Conservation (phyloP, 176 grass and related monocot species). For the Triticum turgidum region DNA sequence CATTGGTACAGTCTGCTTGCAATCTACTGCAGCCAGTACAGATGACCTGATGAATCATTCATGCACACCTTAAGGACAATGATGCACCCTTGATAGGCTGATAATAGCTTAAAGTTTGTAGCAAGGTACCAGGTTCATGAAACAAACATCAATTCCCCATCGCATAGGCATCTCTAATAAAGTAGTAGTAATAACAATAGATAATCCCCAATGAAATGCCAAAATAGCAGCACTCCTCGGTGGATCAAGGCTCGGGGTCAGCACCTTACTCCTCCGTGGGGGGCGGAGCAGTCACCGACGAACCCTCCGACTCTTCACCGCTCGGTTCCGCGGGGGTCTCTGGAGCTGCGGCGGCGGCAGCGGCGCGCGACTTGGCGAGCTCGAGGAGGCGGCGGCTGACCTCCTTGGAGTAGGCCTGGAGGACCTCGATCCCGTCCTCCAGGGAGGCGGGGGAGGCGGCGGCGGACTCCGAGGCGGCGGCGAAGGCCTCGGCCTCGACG, state of each 20-base stretch:
- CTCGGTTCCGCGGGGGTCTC: slow-evolving; percentile 8
- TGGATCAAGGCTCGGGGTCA: slow-evolving; percentile 23
- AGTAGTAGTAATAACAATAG: slow-evolving; percentile 1
- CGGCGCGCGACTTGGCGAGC: slow-evolving; percentile 54
- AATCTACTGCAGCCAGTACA: slow-evolving; percentile 2
- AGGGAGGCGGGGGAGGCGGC: slow-evolving; percentile 35
- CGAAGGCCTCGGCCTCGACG: slow-evolving; percentile 75
- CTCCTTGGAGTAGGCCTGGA: slow-evolving; percentile 88
- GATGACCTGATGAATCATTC: slow-evolving; percentile 18
- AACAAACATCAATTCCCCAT: slow-evolving; percentile 38
- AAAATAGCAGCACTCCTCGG: slow-evolving; percentile 37
- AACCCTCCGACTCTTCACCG: slow-evolving; percentile 25
- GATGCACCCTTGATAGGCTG: not conserved
- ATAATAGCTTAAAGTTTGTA: slow-evolving; percentile 20
- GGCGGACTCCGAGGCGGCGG: slow-evolving; percentile 39
- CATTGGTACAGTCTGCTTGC: not conserved
- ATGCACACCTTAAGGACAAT: not conserved
- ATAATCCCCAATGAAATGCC: slow-evolving; percentile 39
- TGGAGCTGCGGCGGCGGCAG: not conserved
- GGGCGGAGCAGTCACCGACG: not conserved
- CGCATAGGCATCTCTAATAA: slow-evolving; percentile 27
- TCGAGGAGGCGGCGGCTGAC: slow-evolving; percentile 75
- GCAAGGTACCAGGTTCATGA: slow-evolving; percentile 28
- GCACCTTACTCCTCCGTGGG: slow-evolving; percentile 39
- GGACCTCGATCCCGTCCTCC: slow-evolving; percentile 77